Conservation (phyloP, 2,329 filamentous ascomycete genomes). For the Colletotrichum plurivorum region DNA sequence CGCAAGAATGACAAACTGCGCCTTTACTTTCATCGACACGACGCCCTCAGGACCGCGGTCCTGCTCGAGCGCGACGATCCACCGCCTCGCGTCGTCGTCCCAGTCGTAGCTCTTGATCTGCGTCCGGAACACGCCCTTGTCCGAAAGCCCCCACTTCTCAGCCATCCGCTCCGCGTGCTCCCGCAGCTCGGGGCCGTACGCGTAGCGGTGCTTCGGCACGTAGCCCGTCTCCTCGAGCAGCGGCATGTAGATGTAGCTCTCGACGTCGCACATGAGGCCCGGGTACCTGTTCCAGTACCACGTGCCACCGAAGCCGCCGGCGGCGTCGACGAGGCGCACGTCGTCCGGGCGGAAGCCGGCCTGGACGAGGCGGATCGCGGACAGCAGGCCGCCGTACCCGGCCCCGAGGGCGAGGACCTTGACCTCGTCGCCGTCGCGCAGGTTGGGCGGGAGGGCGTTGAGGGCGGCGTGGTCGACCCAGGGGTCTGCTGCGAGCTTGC, state of each 20-base stretch:
- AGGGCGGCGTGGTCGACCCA: slow-evolving; percentile 52
- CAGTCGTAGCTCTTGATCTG: slow-evolving; percentile 58
- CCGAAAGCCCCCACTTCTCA: slow-evolving; percentile 55
- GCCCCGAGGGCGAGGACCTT: slow-evolving; percentile 53
- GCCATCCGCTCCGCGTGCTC: slow-evolving; percentile 59
- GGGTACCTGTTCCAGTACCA: slow-evolving; percentile 69
- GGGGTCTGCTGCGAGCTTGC: slow-evolving; percentile 49
- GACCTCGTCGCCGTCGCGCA: slow-evolving; percentile 46
- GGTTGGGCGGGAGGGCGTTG: slow-evolving; percentile 43
- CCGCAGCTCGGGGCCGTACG: slow-evolving; percentile 58
- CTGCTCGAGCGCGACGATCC: slow-evolving; percentile 44
- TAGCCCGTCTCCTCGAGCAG: slow-evolving; percentile 72
- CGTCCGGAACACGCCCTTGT: slow-evolving; percentile 57
- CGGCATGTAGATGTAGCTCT: slow-evolving; percentile 72
- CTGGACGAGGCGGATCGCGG: slow-evolving; percentile 46
- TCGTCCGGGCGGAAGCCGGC: slow-evolving; percentile 47
- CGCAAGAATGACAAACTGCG: slow-evolving; percentile 56
- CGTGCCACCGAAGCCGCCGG: slow-evolving; percentile 63
- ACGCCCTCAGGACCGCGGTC: slow-evolving; percentile 46
- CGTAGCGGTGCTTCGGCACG: slow-evolving; percentile 66
- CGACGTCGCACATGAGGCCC: slow-evolving; percentile 69
- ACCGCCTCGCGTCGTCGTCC: slow-evolving; percentile 55
- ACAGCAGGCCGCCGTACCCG: slow-evolving; percentile 52
- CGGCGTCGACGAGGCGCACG: slow-evolving; percentile 58
- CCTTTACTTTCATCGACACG: slow-evolving; percentile 50